Evolutionary conservation across 306 rosid genomes (phyloP), one percentile per base, ranked within the genome.

Genomic region (Prinsepia uniflora): DNA sequence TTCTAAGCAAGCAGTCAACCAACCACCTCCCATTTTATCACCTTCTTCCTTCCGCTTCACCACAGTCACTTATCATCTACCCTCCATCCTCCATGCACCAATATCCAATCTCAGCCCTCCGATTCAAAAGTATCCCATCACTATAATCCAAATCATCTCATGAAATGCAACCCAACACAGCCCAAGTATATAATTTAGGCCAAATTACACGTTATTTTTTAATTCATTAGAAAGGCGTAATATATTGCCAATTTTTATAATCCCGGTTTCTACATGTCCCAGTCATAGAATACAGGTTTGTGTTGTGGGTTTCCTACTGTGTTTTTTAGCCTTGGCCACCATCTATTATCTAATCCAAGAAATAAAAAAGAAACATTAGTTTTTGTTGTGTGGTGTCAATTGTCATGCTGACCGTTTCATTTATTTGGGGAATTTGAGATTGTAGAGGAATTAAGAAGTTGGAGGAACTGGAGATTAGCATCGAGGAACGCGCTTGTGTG

Each of bases 1-100:
- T 70, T 71, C 69, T 13, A 64, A 63, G 46, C 39, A 49, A 52
- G 67, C 72, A 12, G 45, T 70, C 71, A 79, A 71, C 72, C 8
- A 41, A 30, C 3, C 36, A 3, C 36, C 36, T 30, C 36, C 69
- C 47, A 20, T 79, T 57, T 56, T 20, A 66, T 67, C 42, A 58
- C 62, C 68, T n/a, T 72, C 30, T 24, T 41, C 54, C 13, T 5
- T 18, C 40, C 18, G 53, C 36, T 30, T 30, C 36, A 30, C 52
- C 14, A 44, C 46, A 42, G 4, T 72, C 48, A 36, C 66, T 8
- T 44, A 56, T 24, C 74, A 54, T 56, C 54, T 36, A 6, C 5
- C 45, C 24, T 1, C 66, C 3, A 17, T 20, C 47, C 50, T n/a
- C 36, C 68, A 39, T 7, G 6, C 66, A 61, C 7, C 7, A 13